phyloP scores from a whole-genome alignment of 441 rosid species.

The Erysimum cheiri region DNA sequence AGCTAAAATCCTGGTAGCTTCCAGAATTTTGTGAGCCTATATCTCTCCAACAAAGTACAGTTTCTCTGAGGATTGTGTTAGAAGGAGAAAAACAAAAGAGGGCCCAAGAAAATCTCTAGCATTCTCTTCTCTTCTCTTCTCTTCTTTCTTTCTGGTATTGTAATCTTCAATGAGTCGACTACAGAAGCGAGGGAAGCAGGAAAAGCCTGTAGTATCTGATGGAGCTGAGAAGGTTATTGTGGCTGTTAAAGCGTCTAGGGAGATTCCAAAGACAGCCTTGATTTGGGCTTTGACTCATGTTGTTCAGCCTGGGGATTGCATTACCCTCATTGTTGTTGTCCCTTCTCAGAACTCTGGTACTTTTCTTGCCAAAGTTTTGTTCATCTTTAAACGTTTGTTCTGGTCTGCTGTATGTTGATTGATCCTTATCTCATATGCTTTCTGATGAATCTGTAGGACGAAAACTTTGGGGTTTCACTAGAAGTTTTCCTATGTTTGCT shows the following conservation, averaged over 20 bases:
- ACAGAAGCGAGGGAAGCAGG: conserved; percentile 64
- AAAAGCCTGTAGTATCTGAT: conserved; percentile 55
- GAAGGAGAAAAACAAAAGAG: conserved; percentile 23
- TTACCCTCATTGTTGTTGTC: conserved; percentile 88
- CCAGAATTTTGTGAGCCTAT: conserved; percentile 35
- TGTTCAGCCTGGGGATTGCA: conserved; percentile 95
- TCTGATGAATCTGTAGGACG: conserved; percentile 56
- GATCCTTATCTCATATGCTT: neutral
- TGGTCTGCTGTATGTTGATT: conserved; percentile 29
- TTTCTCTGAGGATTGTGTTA: conserved; percentile 18
- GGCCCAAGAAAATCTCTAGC: conserved; percentile 24
- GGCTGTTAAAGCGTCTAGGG: conserved; percentile 96
- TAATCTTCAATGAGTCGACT: conserved; percentile 55
- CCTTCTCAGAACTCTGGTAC: conserved; percentile 80
- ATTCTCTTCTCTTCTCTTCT: conserved; percentile 10
- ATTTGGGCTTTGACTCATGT: conserved; percentile 99
- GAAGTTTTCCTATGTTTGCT: conserved; percentile 76
- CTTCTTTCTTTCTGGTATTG: conserved; percentile 19
- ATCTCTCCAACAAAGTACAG: conserved; percentile 35
- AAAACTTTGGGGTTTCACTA: conserved; percentile 79
- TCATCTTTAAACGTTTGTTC: neutral
- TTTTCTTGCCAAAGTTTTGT: conserved; percentile 17
- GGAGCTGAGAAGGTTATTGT: conserved; percentile 85
- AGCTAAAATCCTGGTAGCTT: conserved; percentile 39
- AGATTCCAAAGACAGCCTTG: conserved; percentile 88